Base-by-base conservation (phyloP, 2,329 filamentous ascomycete genomes). In the Davidsoniella eucalypti region DNA sequence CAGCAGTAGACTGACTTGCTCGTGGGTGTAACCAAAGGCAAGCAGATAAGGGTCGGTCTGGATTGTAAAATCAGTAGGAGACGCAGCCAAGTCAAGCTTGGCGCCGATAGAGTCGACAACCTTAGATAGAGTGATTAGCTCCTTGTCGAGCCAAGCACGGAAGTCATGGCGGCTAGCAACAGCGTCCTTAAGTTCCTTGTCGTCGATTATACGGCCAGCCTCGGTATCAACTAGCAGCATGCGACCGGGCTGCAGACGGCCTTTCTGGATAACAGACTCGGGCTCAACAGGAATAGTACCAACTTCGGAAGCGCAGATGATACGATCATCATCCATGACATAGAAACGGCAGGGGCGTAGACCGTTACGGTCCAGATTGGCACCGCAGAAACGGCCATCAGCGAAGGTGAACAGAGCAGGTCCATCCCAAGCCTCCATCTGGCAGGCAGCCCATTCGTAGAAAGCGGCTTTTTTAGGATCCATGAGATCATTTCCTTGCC, bases 371-470 rank as follows among this genome's bases (percentile, higher is more conserved):
- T 96, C 90, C 21, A 96, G 75, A 65, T 95, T 96, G 57, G 90
- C 90, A 75, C 90, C 90, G 61, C 90, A 96, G 73, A 92, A 96
- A 55, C 90, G 82, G 54, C 90, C 90, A 64, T 96, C 90, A 25
- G 90, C 87, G 67, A 96, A 96, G 5, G 88, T 95, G 72, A 96
- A 96, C 29, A 96, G 78, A 51, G 90, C 90, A 33, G 90, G 90
- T 16, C 90, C 90, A 66, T 96, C 90, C 90, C 90, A 96, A 14
- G 90, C 88, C 70, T 96, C 90, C 90, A 96, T 96, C 72, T 94
- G 84, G 66, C 90, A 96, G 57, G 87, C 88, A 60, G 90, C 90
- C 87, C 90, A 96, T 65, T 96, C 88, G 68, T 96, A 96, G 68
- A 95, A 96, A 47, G 90, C 90, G 53, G 88, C 85, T 70, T 96